phyloP scores from a whole-genome alignment of 495 filamentous ascomycete species.

The Aspergillus mulundensis region DNA sequence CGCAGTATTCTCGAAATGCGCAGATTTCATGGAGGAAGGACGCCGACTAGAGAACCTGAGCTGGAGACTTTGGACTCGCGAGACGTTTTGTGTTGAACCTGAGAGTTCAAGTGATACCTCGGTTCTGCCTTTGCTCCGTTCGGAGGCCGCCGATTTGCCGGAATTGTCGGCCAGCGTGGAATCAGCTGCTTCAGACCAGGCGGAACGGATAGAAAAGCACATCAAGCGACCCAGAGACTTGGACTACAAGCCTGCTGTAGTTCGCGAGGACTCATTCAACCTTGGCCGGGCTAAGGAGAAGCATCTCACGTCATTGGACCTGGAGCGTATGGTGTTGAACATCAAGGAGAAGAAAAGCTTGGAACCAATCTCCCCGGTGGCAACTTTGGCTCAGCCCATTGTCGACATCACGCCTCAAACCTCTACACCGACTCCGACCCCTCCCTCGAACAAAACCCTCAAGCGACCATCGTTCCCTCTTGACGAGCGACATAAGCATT shows the following conservation, averaged over 20 bases:
- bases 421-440: constrained; percentile 41
- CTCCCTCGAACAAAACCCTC: constrained; percentile 33
- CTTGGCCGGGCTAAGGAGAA: constrained; percentile 73
- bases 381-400: constrained; percentile 48
- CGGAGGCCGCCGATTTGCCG: constrained; percentile 60
- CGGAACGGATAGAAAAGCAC: constrained; percentile 64
- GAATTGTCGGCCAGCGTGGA: constrained; percentile 90
- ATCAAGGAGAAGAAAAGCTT: constrained; percentile 76
- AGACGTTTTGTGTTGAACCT: constrained; percentile 92
- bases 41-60: constrained; percentile 89
- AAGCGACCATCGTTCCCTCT: constrained; percentile 18
- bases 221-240: constrained; percentile 49
- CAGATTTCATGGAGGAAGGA: constrained; percentile 90
- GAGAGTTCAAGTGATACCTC: constrained; percentile 47
- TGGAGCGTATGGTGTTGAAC: constrained; percentile 87
- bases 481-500: constrained; percentile 30
- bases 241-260: constrained; percentile 41
- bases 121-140: constrained; percentile 39
- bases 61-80: constrained; percentile 94
- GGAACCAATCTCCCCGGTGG: constrained; percentile 47
- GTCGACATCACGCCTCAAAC: constrained; percentile 48
- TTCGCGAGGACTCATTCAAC: constrained; percentile 46
- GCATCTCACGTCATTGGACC: constrained; percentile 81
- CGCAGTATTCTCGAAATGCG: constrained; percentile 90
- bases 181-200: constrained; percentile 70